Evolutionary conservation across 2,329 filamentous ascomycete genomes (phyloP).

Genomic region (Chrysosporium keratinophilum): DNA sequence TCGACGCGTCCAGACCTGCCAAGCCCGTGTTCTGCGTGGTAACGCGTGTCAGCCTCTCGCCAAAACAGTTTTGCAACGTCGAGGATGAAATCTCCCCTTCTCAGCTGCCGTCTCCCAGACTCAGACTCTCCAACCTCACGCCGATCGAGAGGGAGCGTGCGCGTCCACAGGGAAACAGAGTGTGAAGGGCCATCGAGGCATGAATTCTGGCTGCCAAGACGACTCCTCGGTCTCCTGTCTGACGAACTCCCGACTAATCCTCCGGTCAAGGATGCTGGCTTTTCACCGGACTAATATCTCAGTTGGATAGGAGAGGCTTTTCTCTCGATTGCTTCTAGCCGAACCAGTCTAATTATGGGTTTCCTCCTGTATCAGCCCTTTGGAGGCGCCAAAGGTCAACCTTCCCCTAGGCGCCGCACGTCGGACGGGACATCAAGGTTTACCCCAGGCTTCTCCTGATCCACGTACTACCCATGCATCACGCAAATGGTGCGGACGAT

Average conservation of each 20-base stretch:
- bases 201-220: neutral
- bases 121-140: neutral
- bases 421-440: neutral
- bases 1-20: neutral
- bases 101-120: too few relatives aligned
- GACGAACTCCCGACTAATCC: neutral
- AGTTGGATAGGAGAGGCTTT: neutral
- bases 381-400: neutral
- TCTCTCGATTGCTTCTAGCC: too few relatives aligned
- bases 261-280: neutral
- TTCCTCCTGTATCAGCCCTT: too few relatives aligned
- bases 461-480: neutral
- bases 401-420: too few relatives aligned
- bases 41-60: neutral
- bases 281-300: neutral
- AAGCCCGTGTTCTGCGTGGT: neutral
- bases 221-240: neutral
- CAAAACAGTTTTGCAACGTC: neutral
- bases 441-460: neutral
- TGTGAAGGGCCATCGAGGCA: neutral
- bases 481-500: neutral
- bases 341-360: too few relatives aligned
- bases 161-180: too few relatives aligned
- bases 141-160: neutral
- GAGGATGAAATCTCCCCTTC: neutral